Conservation (phyloP, 345 rosid species). For the Populus alba region DNA sequence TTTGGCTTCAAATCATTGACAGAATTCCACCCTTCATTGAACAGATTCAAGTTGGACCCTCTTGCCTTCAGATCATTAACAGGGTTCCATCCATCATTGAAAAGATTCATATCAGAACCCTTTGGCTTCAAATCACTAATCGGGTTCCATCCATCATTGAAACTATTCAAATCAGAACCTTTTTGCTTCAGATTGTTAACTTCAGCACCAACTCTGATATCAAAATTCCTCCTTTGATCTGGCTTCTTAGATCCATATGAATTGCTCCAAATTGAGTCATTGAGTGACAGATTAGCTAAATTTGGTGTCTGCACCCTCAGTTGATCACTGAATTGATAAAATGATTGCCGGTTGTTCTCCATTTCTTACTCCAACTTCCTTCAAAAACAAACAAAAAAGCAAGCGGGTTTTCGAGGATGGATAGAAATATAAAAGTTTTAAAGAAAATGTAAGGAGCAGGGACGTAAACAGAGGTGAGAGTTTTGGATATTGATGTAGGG, state of each 20-base stretch:
- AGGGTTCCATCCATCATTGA: slow-evolving; percentile 45
- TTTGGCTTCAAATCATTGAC: slow-evolving; percentile 10
- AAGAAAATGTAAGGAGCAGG: not conserved
- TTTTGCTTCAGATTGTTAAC: slow-evolving; percentile 6
- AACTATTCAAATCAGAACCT: not conserved
- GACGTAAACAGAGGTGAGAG: not conserved
- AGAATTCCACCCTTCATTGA: slow-evolving; percentile 14
- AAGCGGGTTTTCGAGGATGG: slow-evolving; percentile 9
- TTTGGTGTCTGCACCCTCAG: slow-evolving; percentile 63
- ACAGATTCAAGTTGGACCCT: not conserved
- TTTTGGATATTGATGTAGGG: not conserved
- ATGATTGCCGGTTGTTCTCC: slow-evolving; percentile 89
- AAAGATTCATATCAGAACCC: slow-evolving; percentile 36
- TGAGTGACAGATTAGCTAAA: slow-evolving; percentile 72
- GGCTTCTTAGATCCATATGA: slow-evolving; percentile 48
- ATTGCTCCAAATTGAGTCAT: slow-evolving; percentile 91
- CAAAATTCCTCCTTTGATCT: slow-evolving; percentile 71
- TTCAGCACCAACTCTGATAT: slow-evolving; percentile 56
- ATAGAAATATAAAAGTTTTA: not conserved
- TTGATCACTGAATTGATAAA: slow-evolving; percentile 95
- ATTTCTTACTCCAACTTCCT: slow-evolving; percentile 25
- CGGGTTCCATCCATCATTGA: slow-evolving; percentile 8
- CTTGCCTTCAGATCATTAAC: slow-evolving; percentile 10
- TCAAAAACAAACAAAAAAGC: not conserved
- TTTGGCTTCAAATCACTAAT: slow-evolving; percentile 18